Conservation (phyloP, 2,329 filamentous ascomycete species). For the Colletotrichum caudatum region DNA sequence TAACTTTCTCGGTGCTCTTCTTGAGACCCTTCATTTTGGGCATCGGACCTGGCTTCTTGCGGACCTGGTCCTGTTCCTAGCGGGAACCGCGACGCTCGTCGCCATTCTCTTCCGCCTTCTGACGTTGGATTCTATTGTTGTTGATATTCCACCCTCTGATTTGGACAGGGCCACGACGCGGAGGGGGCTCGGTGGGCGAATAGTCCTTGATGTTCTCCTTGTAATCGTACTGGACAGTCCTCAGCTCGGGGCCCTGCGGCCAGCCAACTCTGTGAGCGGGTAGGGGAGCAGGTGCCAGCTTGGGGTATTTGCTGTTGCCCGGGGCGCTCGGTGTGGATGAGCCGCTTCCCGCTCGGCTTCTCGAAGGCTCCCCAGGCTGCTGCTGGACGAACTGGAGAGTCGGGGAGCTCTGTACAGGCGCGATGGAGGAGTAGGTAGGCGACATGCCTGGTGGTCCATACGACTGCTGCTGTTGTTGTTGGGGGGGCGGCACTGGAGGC, state of each 20-base stretch:
- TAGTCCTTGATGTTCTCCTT: constrained; percentile 70
- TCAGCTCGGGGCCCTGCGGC: constrained; percentile 63
- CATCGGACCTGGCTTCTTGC: background rate
- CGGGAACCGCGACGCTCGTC: constrained; percentile 42
- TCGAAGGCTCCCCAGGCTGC: constrained; percentile 30
- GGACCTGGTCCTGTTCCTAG: constrained; percentile 27
- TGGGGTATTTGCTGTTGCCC: constrained; percentile 57
- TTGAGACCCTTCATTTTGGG: background rate
- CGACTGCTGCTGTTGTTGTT: constrained; percentile 16
- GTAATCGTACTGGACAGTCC: constrained; percentile 68
- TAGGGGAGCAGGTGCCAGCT: constrained; percentile 69
- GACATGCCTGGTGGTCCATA: constrained; percentile 38
- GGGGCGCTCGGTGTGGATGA: constrained; percentile 40
- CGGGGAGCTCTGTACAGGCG: constrained; percentile 39
- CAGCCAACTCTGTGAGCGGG: constrained; percentile 63
- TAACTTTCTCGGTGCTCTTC: constrained; percentile 3
- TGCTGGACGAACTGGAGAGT: constrained; percentile 39
- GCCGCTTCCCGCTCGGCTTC: constrained; percentile 41
- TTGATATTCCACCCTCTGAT: constrained; percentile 64
- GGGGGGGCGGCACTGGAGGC: constrained; percentile 17
- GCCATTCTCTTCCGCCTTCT: constrained; percentile 36
- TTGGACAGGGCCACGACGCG: constrained; percentile 66
- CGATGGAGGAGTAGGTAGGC: constrained; percentile 38
- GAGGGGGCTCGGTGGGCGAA: constrained; percentile 65
- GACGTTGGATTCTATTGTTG: constrained; percentile 39